Percentiles rank a stretch among this genome's conserved stretches.
These are phyloP conservation scores for Penicillium pulvis DNA, from an alignment of 495 filamentous ascomycete genomes.

Conservation along the genomic window DNA sequence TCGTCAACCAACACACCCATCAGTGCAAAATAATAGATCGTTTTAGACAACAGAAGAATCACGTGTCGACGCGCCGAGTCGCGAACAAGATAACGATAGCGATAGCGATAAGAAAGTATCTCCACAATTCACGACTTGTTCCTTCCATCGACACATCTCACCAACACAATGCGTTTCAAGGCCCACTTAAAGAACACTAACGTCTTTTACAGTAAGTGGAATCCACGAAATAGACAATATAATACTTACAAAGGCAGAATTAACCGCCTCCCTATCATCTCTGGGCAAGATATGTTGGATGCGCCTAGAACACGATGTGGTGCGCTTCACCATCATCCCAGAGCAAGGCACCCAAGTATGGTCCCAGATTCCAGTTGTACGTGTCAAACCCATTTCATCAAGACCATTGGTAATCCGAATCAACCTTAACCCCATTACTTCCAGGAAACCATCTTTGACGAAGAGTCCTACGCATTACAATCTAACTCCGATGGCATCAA, in stretches of 20 bases:
- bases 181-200: slow-evolving; percentile 76
- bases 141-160: slow-evolving; percentile 13
- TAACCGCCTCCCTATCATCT: slow-evolving; percentile 81
- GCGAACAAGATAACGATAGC: slow-evolving; percentile 3
- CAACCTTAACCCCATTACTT: neutral
- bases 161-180: slow-evolving; percentile 71
- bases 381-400: slow-evolving; percentile 29
- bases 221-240: neutral
- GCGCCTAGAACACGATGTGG: slow-evolving; percentile 77
- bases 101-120: slow-evolving; percentile 28
- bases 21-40: no score
- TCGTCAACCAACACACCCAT: no score
- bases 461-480: slow-evolving; percentile 71
- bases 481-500: slow-evolving; percentile 84
- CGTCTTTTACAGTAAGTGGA: slow-evolving; percentile 75
- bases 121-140: slow-evolving; percentile 13
- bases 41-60: neutral
- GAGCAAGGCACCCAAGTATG: slow-evolving; percentile 95
- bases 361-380: slow-evolving; percentile 66
- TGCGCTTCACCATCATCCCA: slow-evolving; percentile 93
- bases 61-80: neutral
- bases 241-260: slow-evolving; percentile 53
- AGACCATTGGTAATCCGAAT: neutral
- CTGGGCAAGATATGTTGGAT: slow-evolving; percentile 94
- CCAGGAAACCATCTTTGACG: slow-evolving; percentile 83